Evolutionary conservation across 2,329 filamentous ascomycete species (phyloP).

Genomic region (Ascochyta lentis): DNA sequence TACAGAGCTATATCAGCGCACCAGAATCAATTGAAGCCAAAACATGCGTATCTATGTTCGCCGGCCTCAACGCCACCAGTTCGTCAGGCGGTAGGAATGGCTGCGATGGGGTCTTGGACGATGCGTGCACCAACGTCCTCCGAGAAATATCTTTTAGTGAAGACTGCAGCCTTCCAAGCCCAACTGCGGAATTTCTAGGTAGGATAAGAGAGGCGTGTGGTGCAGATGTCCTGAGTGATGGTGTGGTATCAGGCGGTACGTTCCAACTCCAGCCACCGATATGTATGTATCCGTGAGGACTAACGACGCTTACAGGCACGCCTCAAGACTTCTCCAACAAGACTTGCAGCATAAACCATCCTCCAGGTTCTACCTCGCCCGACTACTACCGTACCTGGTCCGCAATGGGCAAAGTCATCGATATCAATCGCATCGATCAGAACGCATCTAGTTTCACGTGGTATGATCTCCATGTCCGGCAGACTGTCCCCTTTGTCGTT

Average conservation of each 20-base stretch:
- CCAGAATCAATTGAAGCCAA: slow-evolving; percentile 5
- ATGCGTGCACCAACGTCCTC: neutral
- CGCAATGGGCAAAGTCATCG: neutral
- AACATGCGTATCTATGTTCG: slow-evolving; percentile 8
- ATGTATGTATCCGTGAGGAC: neutral
- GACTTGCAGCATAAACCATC: neutral
- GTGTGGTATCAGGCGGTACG: neutral
- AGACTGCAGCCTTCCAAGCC: neutral
- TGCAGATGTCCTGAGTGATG: neutral
- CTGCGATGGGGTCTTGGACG: slow-evolving; percentile 11
- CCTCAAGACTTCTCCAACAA: neutral
- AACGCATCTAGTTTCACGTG: slow-evolving; percentile 2
- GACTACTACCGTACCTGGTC: slow-evolving; percentile 1
- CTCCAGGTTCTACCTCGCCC: neutral
- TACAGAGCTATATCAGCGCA: slow-evolving; percentile 2
- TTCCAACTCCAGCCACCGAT: too few relatives aligned
- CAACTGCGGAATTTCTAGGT: neutral
- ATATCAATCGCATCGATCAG: neutral
- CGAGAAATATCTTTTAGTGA: neutral
- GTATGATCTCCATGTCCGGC: slow-evolving; percentile 7
- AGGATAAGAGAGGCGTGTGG: slow-evolving; percentile 1
- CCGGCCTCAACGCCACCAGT: slow-evolving; percentile 3
- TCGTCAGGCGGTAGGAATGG: slow-evolving; percentile 2
- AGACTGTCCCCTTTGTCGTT: slow-evolving; percentile 8
- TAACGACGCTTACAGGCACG: neutral